phyloP scores from a whole-genome alignment of 306 rosid genomes.

The Vigna hirtella region DNA sequence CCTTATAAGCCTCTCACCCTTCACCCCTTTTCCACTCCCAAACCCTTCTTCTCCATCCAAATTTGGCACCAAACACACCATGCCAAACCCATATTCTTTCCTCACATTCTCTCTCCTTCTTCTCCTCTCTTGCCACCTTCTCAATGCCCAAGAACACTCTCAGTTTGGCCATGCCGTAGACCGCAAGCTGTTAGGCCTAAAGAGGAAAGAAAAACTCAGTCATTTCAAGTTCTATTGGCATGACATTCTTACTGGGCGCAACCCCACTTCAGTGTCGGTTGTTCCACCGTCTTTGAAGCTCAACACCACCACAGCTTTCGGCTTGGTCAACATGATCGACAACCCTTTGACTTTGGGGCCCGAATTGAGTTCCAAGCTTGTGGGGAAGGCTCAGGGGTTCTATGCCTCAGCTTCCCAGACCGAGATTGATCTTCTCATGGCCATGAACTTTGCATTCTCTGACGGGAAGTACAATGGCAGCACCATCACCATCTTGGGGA shows the following conservation, averaged over 20 bases:
- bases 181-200: conserved; percentile 47
- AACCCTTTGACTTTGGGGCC: conserved; percentile 60
- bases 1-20: not conserved
- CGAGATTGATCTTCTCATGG: conserved; percentile 58
- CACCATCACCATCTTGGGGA: conserved; percentile 64
- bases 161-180: conserved; percentile 47
- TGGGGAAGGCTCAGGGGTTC: conserved; percentile 65
- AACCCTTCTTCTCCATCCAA: not conserved
- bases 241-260: conserved; percentile 51
- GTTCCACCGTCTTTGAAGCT: conserved; percentile 25
- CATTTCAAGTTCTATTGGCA: conserved; percentile 74
- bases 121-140: conserved; percentile 9
- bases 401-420: conserved; percentile 58
- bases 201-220: conserved; percentile 58
- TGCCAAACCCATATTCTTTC: conserved; percentile 20
- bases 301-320: conserved; percentile 48
- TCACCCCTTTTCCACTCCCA: not conserved
- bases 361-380: conserved; percentile 43
- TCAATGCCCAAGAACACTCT: not conserved
- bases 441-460: conserved; percentile 67
- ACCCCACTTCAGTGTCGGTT: conserved; percentile 47
- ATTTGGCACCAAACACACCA: conserved; percentile 15
- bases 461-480: conserved; percentile 86
- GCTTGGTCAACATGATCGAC: conserved; percentile 47
- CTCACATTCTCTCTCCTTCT: conserved; percentile 36